Conservation (phyloP, 2,329 filamentous ascomycete genomes). For the Parastagonospora avenae region DNA sequence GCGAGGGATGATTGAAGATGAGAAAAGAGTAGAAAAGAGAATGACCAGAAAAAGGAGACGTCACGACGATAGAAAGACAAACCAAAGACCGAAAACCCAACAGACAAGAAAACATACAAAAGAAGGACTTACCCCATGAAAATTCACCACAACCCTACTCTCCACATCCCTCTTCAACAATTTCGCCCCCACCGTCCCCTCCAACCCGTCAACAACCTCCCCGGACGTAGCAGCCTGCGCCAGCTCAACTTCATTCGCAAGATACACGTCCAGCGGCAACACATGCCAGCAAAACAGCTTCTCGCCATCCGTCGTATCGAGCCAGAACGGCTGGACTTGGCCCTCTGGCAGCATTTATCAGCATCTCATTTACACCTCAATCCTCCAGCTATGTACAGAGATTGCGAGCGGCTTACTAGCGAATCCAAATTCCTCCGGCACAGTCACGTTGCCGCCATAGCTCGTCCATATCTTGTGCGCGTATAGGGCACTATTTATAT, state of each 20-base stretch:
- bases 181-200: slow-evolving; percentile 55
- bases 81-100: background rate
- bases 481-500: slow-evolving; percentile 71
- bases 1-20: background rate
- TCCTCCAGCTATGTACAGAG: no score
- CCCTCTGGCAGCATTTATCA: slow-evolving; percentile 61
- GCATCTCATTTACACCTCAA: slow-evolving; percentile 56
- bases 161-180: slow-evolving; percentile 57
- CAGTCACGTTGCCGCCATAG: slow-evolving; percentile 73
- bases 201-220: slow-evolving; percentile 53
- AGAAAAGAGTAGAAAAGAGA: background rate
- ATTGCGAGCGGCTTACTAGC: slow-evolving; percentile 73
- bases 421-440: slow-evolving; percentile 85
- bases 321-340: slow-evolving; percentile 84
- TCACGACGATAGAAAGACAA: background rate
- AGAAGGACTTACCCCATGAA: slow-evolving; percentile 63
- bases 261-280: slow-evolving; percentile 77
- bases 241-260: slow-evolving; percentile 70
- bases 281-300: slow-evolving; percentile 90
- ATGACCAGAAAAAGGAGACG: slow-evolving; percentile 1
- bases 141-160: slow-evolving; percentile 61
- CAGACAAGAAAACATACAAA: slow-evolving; percentile 3
- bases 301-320: slow-evolving; percentile 76
- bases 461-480: slow-evolving; percentile 77
- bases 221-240: slow-evolving; percentile 34